Conservation (phyloP, 768 basidiomycete genomes). For the Tricholoma terreum region DNA sequence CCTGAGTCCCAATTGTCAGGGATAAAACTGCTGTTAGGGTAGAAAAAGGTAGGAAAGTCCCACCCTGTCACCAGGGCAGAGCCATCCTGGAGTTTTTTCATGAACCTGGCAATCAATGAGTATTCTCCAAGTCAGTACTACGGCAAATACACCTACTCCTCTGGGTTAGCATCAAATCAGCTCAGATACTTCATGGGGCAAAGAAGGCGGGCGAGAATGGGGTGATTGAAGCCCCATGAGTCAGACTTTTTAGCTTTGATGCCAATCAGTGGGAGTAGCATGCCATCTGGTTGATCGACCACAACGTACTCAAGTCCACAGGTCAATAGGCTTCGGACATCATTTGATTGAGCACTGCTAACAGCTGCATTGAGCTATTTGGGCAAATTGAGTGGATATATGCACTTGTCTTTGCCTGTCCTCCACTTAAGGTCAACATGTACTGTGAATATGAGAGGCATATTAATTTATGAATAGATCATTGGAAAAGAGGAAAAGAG, state of each 20-base stretch:
- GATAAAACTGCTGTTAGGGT: neutral
- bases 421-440: too few relatives aligned
- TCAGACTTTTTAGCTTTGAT: constrained; percentile 1
- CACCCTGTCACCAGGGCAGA: neutral
- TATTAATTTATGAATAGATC: too few relatives aligned
- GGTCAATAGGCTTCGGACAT: constrained; percentile 5
- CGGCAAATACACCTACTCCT: constrained; percentile 8
- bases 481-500: too few relatives aligned
- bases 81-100: constrained; percentile 1
- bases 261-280: constrained; percentile 2
- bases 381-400: neutral
- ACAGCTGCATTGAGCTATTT: neutral
- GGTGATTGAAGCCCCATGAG: constrained; percentile 9
- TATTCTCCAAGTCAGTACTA: too few relatives aligned
- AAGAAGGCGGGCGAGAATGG: constrained; percentile 5
- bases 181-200: constrained; percentile 6
- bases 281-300: constrained; percentile 2
- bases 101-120: too few relatives aligned
- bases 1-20: constrained; percentile 3
- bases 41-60: constrained; percentile 1
- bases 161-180: constrained; percentile 8
- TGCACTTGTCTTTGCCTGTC: too few relatives aligned
- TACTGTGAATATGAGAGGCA: too few relatives aligned
- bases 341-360: constrained; percentile 4
- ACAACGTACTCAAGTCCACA: constrained; percentile 3